Percentiles rank a stretch among this genome's conserved stretches.
Conservation (phyloP, 176 grass and related monocot species). For the Carex kokanica region DNA sequence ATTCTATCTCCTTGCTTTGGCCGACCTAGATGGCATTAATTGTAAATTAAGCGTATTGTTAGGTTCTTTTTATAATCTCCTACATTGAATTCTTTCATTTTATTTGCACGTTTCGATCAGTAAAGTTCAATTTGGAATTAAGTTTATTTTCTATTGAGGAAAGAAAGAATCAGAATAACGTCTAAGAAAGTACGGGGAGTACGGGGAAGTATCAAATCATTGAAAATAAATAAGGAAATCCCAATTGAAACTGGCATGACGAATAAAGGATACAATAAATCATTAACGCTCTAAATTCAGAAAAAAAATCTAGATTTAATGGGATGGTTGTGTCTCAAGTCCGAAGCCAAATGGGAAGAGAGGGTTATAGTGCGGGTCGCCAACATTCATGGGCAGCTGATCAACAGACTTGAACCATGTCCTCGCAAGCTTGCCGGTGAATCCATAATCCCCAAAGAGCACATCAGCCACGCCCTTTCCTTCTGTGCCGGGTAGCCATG, state of each 20-base stretch:
- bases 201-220: not conserved
- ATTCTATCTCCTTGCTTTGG: no score
- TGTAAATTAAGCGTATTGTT: no score
- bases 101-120: no score
- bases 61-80: no score
- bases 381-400: conserved; percentile 72
- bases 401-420: conserved; percentile 65
- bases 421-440: conserved; percentile 53
- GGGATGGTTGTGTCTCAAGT: conserved; percentile 25
- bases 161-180: not conserved
- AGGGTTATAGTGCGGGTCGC: conserved; percentile 56
- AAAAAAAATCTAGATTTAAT: not conserved
- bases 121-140: no score
- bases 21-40: no score
- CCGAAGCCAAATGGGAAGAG: conserved; percentile 62
- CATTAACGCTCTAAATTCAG: not conserved
- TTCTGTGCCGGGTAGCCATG: conserved; percentile 72
- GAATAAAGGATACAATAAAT: not conserved
- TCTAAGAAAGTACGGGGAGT: not conserved
- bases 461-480: conserved; percentile 59
- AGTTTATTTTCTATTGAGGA: no score
- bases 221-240: not conserved
- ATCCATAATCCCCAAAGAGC: conserved; percentile 61
- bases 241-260: not conserved
- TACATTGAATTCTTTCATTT: no score